These are phyloP conservation scores for Umbelopsis ramanniana DNA, from an alignment of 192 early-diverging fungal genomes.

Conservation along the genomic window DNA sequence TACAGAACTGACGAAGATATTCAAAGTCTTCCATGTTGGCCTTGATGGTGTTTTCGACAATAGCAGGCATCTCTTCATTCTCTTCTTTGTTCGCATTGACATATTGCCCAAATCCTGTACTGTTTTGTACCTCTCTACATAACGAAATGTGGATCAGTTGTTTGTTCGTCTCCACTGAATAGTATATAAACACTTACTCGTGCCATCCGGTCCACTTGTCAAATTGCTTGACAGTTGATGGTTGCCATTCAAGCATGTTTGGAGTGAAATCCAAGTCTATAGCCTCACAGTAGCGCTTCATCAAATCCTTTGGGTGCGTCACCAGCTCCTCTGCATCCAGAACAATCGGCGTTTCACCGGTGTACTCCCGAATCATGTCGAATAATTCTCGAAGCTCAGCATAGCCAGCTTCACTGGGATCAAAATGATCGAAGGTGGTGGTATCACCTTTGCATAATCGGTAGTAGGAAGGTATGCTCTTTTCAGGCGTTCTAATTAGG, in stretches of 20 bases:
- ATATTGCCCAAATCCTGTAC: slow-evolving; percentile 16
- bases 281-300: slow-evolving; percentile 12
- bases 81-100: not conserved
- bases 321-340: slow-evolving; percentile 18
- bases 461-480: slow-evolving; percentile 7
- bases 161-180: no score
- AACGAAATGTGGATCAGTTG: not conserved
- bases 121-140: slow-evolving; percentile 4
- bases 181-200: not conserved
- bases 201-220: slow-evolving; percentile 23
- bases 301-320: slow-evolving; percentile 10
- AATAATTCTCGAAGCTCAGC: slow-evolving; percentile 3
- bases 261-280: slow-evolving; percentile 4
- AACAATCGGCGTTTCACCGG: not conserved
- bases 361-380: not conserved
- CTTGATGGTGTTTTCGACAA: not conserved
- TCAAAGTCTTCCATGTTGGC: slow-evolving; percentile 18
- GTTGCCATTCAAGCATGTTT: slow-evolving; percentile 15
- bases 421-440: slow-evolving; percentile 16
- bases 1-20: not conserved
- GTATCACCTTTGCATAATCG: slow-evolving; percentile 18
- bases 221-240: slow-evolving; percentile 14
- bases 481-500: slow-evolving; percentile 8
- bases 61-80: slow-evolving; percentile 6
- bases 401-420: slow-evolving; percentile 9